Percentiles rank a stretch among this genome's conserved stretches.
Evolutionary conservation across 768 basidiomycete species (phyloP).

Genomic region (Gloeostereum incarnatum): DNA sequence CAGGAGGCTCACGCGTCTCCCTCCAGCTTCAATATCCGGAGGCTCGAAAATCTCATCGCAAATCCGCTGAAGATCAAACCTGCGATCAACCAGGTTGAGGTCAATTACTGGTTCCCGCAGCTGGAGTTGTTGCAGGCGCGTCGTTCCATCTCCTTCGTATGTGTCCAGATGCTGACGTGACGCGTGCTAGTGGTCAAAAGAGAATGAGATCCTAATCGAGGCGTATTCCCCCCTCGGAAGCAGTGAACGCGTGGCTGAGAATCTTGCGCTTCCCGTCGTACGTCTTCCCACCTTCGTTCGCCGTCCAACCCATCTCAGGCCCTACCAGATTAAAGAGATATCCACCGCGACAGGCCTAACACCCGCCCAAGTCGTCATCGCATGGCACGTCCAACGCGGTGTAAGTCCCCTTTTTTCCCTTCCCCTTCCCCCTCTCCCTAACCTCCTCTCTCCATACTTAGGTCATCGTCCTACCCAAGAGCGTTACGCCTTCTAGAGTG

Average conservation of each 20-base stretch:
- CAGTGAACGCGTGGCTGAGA: slow-evolving; percentile 43
- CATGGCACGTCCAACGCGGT: slow-evolving; percentile 70
- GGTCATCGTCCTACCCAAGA: slow-evolving; percentile 71
- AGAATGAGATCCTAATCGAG: slow-evolving; percentile 56
- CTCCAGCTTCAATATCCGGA: background rate
- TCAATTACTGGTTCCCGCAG: slow-evolving; percentile 72
- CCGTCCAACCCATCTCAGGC: background rate
- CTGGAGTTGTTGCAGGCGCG: slow-evolving; percentile 57
- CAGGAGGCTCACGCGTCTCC: background rate
- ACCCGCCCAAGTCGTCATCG: slow-evolving; percentile 65
- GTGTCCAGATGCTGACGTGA: background rate
- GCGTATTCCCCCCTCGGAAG: slow-evolving; percentile 75
- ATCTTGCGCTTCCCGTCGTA: slow-evolving; percentile 47
- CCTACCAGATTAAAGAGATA: slow-evolving; percentile 38
- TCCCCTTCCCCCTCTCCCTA: background rate
- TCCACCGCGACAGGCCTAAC: slow-evolving; percentile 57
- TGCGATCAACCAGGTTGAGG: slow-evolving; percentile 72
- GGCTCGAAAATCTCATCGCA: slow-evolving; percentile 55
- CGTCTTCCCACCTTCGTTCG: background rate
- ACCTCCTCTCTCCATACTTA: slow-evolving; percentile 13
- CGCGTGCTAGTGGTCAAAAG: slow-evolving; percentile 51
- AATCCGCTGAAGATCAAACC: slow-evolving; percentile 51
- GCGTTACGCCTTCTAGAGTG: slow-evolving; percentile 58
- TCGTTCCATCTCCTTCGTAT: background rate
- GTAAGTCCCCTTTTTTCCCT: slow-evolving; percentile 28